A percentile compares a stretch with the other conserved stretches of the same genome.
phyloP scores from a whole-genome alignment of 257 asterid species.

The Phtheirospermum japonicum region DNA sequence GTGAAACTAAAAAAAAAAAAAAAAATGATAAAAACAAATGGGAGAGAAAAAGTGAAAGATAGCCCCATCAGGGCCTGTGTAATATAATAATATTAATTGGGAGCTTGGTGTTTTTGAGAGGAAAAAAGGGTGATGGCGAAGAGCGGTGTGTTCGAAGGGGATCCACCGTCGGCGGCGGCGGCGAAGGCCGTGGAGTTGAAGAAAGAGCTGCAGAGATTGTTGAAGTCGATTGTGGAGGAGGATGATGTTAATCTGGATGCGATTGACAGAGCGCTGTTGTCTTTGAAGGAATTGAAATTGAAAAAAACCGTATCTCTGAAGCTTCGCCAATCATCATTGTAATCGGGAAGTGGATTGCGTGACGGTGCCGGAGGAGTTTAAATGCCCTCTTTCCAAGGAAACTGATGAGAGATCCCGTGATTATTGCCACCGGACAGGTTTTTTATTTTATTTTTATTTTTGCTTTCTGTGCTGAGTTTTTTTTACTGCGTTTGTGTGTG shows the following conservation, averaged over 20 bases:
- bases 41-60: not conserved
- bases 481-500: not conserved
- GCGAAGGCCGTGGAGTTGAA: constrained; percentile 58
- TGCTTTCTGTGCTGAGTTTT: not conserved
- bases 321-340: constrained; percentile 19
- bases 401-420: constrained; percentile 92
- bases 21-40: not conserved
- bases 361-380: constrained; percentile 73
- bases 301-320: constrained; percentile 41
- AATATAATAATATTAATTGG: not conserved
- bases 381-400: constrained; percentile 79
- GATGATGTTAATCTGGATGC: constrained; percentile 55
- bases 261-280: constrained; percentile 60
- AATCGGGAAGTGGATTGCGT: constrained; percentile 24
- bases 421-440: constrained; percentile 86
- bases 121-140: constrained; percentile 65
- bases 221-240: constrained; percentile 59
- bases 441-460: not conserved
- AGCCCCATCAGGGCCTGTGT: not conserved
- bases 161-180: constrained; percentile 43
- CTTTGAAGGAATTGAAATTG: constrained; percentile 59
- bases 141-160: constrained; percentile 58
- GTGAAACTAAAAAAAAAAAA: not conserved
- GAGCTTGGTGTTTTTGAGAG: not conserved
- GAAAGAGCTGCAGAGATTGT: constrained; percentile 63